These are phyloP conservation scores for Populus davidiana DNA, from an alignment of 345 rosid genomes.

Conservation along the genomic window DNA sequence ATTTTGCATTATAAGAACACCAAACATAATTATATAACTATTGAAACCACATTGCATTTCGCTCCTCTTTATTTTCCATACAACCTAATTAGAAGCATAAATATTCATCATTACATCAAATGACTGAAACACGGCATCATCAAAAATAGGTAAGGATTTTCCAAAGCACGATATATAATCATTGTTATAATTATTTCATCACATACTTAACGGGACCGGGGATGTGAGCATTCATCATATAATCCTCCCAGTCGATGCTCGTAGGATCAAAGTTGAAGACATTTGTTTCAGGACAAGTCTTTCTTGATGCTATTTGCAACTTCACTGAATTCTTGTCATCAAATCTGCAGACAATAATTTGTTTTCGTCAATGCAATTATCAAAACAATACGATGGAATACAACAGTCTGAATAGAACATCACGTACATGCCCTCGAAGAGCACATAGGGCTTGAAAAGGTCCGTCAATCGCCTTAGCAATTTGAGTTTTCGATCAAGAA, in stretches of 20 bases:
- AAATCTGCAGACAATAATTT: slow-evolving; percentile 9
- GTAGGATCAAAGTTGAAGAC: slow-evolving; percentile 5
- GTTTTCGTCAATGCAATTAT: not conserved
- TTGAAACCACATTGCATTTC: too few relatives aligned
- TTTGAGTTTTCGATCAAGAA: slow-evolving; percentile 18
- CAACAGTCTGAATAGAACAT: too few relatives aligned
- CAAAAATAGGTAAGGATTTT: too few relatives aligned
- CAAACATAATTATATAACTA: too few relatives aligned
- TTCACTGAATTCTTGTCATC: slow-evolving; percentile 30
- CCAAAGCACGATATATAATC: not conserved
- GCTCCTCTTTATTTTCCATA: too few relatives aligned
- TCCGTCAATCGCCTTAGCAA: slow-evolving; percentile 31
- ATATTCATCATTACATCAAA: too few relatives aligned
- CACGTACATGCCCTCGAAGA: slow-evolving; percentile 24
- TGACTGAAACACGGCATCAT: too few relatives aligned
- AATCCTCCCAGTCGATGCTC: slow-evolving; percentile 8
- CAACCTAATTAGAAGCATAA: too few relatives aligned
- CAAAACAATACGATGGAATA: too few relatives aligned
- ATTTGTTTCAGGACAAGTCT: not conserved
- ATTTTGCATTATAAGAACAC: too few relatives aligned
- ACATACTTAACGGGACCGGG: slow-evolving; percentile 10
- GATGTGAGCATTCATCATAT: slow-evolving; percentile 2
- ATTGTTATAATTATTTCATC: not conserved
- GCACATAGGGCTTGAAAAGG: slow-evolving; percentile 34
- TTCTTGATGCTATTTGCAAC: slow-evolving; percentile 16